Percentiles rank a stretch among this genome's conserved stretches.
Conservation (phyloP, 768 basidiomycete species). For the Tulasnella sp. region DNA sequence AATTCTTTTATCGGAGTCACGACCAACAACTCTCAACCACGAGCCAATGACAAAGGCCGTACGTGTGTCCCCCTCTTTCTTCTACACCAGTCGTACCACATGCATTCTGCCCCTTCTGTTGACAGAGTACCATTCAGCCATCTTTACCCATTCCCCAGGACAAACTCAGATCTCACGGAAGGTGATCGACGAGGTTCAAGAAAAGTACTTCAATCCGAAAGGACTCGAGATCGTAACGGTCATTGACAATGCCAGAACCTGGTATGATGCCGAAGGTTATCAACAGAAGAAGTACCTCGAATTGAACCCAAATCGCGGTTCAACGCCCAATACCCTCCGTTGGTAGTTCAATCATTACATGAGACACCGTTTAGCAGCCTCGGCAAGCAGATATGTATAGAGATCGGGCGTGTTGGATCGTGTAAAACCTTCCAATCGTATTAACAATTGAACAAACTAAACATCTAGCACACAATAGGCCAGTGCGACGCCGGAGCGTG, state of each 20-base stretch:
- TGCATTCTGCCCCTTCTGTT: neutral
- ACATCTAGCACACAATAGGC: no score
- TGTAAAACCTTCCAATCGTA: no score
- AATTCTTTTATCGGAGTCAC: constrained; percentile 93
- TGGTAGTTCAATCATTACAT: constrained; percentile 49
- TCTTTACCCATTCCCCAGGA: constrained; percentile 73
- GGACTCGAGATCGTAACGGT: constrained; percentile 73
- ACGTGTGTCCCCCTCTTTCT: constrained; percentile 30
- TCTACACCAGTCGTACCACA: neutral
- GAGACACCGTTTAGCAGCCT: no score
- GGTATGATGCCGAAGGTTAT: constrained; percentile 55
- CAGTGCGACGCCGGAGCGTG: no score
- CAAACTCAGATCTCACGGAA: constrained; percentile 68
- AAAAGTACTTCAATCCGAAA: constrained; percentile 71
- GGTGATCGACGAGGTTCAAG: constrained; percentile 79
- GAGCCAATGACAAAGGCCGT: constrained; percentile 85
- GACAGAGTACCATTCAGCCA: constrained; percentile 88
- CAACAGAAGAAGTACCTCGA: constrained; percentile 60
- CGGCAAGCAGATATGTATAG: no score
- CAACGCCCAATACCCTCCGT: constrained; percentile 69
- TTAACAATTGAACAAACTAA: no score
- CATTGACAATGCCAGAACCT: constrained; percentile 63
- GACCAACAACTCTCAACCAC: constrained; percentile 81
- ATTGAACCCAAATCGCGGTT: constrained; percentile 84
- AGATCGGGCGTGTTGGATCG: no score